Conservation (phyloP, 257 asterid species). For the Capsicum rhomboideum region DNA sequence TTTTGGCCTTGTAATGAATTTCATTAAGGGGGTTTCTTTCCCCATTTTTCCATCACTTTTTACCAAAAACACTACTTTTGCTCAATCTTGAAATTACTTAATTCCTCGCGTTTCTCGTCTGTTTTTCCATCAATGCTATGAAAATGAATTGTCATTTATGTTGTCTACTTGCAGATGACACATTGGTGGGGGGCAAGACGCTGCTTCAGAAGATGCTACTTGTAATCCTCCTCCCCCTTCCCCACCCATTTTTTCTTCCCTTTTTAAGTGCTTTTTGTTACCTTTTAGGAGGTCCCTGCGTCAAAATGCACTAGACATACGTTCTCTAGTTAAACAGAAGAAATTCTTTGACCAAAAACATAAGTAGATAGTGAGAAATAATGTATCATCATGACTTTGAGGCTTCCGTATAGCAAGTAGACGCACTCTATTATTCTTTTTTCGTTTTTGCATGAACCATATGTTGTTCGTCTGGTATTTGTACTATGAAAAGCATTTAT, state of each 20-base stretch:
- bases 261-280: not conserved
- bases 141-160: not conserved
- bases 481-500: not conserved
- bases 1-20: not conserved
- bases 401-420: not conserved
- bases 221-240: not conserved
- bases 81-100: not conserved
- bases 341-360: not conserved
- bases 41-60: not conserved
- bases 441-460: not conserved
- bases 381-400: not conserved
- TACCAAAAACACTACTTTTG: not conserved
- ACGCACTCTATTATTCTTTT: not conserved
- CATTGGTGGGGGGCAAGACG: not conserved
- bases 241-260: not conserved
- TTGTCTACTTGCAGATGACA: not conserved
- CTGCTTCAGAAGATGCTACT: slow-evolving; percentile 1
- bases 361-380: not conserved
- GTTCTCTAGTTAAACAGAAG: not conserved
- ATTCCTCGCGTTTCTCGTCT: not conserved
- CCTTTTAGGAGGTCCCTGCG: not conserved
- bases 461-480: not conserved
- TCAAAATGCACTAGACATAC: not conserved
- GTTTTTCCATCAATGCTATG: not conserved
- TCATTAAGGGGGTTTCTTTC: not conserved